Percentiles rank a stretch among this genome's conserved stretches.
These are phyloP conservation scores for Raffaelea arxii DNA, from an alignment of 2,329 filamentous ascomycete species.

Conservation along the genomic window DNA sequence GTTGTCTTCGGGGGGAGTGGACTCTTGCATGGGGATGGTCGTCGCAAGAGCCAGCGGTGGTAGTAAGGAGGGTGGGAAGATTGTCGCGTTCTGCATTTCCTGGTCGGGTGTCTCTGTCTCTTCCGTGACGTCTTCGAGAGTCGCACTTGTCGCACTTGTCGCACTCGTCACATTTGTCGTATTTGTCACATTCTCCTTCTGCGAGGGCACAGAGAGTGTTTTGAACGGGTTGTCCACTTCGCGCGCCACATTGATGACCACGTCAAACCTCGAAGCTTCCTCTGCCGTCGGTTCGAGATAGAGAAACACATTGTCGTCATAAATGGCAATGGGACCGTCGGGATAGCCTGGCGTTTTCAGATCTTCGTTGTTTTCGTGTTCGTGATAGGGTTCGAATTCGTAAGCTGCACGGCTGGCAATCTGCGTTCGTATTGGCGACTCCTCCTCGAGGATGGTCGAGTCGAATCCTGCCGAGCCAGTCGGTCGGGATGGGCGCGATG, in stretches of 20 bases:
- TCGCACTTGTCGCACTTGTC: too few relatives aligned
- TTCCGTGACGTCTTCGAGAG: too few relatives aligned
- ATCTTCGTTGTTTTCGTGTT: slow-evolving; percentile 65
- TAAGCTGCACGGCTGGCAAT: slow-evolving; percentile 50
- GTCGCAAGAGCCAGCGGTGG: slow-evolving; percentile 4
- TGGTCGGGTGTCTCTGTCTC: too few relatives aligned
- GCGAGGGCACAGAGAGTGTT: too few relatives aligned
- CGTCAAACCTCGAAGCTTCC: slow-evolving; percentile 68
- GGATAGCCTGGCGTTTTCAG: slow-evolving; percentile 77
- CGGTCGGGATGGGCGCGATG: slow-evolving; percentile 41
- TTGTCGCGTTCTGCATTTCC: too few relatives aligned
- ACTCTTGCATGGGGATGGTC: slow-evolving; percentile 15
- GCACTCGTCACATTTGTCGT: too few relatives aligned
- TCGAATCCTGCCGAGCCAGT: slow-evolving; percentile 23
- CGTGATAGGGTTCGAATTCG: slow-evolving; percentile 51
- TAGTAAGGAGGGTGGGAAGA: background rate
- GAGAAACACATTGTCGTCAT: slow-evolving; percentile 66
- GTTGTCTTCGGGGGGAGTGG: slow-evolving; percentile 20
- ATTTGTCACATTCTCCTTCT: too few relatives aligned
- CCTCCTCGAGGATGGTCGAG: slow-evolving; percentile 41
- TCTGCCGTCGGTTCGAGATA: slow-evolving; percentile 73
- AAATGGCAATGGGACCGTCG: slow-evolving; percentile 72
- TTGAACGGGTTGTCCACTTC: slow-evolving; percentile 72
- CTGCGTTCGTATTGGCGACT: slow-evolving; percentile 50
- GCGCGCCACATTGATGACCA: slow-evolving; percentile 75